Evolutionary conservation across 371 early-diverging fungal species (phyloP).

Genomic region (Mortierella sp.): DNA sequence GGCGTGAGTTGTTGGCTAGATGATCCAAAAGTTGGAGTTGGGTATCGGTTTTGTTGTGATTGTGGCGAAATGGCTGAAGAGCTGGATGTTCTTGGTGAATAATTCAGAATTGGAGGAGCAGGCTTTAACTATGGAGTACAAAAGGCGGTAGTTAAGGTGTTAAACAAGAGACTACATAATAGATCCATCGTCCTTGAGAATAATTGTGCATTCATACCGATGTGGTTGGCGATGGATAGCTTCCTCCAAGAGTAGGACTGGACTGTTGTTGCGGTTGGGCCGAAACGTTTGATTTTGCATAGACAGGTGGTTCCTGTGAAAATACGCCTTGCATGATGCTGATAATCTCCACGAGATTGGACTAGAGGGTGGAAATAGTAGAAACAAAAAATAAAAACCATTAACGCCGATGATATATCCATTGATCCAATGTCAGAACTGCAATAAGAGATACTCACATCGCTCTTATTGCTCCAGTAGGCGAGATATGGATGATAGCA

Average conservation of each 20-base stretch:
- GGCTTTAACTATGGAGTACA: constrained; percentile 22
- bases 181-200: no score
- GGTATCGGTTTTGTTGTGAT: constrained; percentile 58
- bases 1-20: constrained; percentile 55
- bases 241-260: constrained; percentile 32
- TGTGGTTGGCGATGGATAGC: constrained; percentile 45
- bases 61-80: constrained; percentile 22
- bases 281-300: constrained; percentile 67
- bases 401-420: neutral
- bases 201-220: constrained; percentile 21
- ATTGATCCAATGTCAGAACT: neutral
- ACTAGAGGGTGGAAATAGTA: constrained; percentile 25
- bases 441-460: constrained; percentile 34
- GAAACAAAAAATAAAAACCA: constrained; percentile 2
- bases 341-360: constrained; percentile 73
- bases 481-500: constrained; percentile 87
- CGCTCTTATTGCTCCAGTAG: constrained; percentile 64
- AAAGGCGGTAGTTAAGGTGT: neutral
- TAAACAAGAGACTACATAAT: neutral
- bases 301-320: constrained; percentile 85
- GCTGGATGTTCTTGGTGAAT: constrained; percentile 43
- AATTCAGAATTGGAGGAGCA: constrained; percentile 38
- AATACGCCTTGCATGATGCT: constrained; percentile 80
- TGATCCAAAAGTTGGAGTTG: constrained; percentile 39
- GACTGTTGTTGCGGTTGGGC: constrained; percentile 33